Base-by-base conservation (phyloP, 306 rosid species). In the Spatholobus suberectus region DNA sequence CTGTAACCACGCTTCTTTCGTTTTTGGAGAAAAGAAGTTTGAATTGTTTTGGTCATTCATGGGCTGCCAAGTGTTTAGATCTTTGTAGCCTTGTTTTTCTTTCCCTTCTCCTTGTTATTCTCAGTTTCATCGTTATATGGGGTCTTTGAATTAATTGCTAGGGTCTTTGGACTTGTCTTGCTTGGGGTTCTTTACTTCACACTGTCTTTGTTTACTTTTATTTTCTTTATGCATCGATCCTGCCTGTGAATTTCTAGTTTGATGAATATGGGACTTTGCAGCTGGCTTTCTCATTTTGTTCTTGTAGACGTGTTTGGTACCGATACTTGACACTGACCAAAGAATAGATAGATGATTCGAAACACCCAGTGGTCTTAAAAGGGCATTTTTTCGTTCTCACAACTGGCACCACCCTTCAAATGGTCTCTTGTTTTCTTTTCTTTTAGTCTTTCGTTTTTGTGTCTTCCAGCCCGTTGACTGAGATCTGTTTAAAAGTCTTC, bases 271-370 rank as follows among this genome's bases (percentile, higher is more conserved):
- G 8, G 41, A 74, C 79, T 85, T 76, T 79, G 82, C 65, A 62
- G 77, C 70, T 34, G 86, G 77, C 90, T 83, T 84, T 87, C 90
- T 83, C 89, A 68, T 80, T 82, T 87, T 73, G 92, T 82, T 89
- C 81, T 79, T 54, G 86, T 81, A 58, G 87, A 78, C 82, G 47
- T 37, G 47, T 18, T 5, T 54, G 1, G 26, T 2, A 23, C 3
- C 27, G 35, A 21, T 76, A 27, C 74, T 57, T 63, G 51, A 29
- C 52, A 37, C 62, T 24, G 24, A 57, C 78, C 89, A 78, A 32
- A 14, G 82, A 77, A 73, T 79, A 73, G 54, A 46, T 85, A 81
- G 32, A 40, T 44, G 9, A 13, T 70, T 69, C 35, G 35, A 21
- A 40, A 69, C 74, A 69, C 74, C 66, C 43, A 24, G 32, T 87